These are phyloP conservation scores for Moniliophthora roreri DNA, from an alignment of 1,284 basidiomycete genomes.

Conservation along the genomic window DNA sequence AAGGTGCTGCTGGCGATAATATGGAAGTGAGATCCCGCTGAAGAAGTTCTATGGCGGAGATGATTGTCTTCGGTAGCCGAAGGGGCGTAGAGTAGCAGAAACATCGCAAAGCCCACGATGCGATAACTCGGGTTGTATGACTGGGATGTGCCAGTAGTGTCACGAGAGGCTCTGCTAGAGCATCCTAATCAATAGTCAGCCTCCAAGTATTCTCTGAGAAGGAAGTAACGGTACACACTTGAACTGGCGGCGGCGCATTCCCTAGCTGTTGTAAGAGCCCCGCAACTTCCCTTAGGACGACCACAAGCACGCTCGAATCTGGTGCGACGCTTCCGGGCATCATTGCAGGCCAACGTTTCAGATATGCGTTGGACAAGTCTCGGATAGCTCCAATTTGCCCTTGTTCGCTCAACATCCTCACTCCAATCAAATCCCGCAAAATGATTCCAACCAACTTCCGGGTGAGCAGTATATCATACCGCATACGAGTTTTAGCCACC, in stretches of 20 bases:
- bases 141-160: conserved; percentile 87
- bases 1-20: conserved; percentile 66
- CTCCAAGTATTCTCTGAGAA: conserved; percentile 1
- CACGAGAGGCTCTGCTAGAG: conserved; percentile 83
- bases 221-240: conserved; percentile 42
- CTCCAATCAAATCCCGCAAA: conserved; percentile 84
- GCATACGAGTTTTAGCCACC: conserved; percentile 55
- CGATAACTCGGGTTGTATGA: conserved; percentile 82
- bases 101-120: conserved; percentile 86
- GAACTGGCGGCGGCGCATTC: conserved; percentile 86
- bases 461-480: conserved; percentile 76
- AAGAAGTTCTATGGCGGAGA: conserved; percentile 75
- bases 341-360: conserved; percentile 91
- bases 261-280: conserved; percentile 88
- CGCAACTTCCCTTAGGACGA: conserved; percentile 83
- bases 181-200: conserved; percentile 56
- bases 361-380: conserved; percentile 78
- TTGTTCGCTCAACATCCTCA: conserved; percentile 88
- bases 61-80: conserved; percentile 78
- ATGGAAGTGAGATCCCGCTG: conserved; percentile 80
- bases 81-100: conserved; percentile 90
- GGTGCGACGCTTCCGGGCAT: conserved; percentile 85
- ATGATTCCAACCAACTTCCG: conserved; percentile 77
- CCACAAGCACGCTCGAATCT: conserved; percentile 67
- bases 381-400: conserved; percentile 91